Base-by-base conservation (phyloP, 345 rosid species). In the Melaleuca alternifolia region DNA sequence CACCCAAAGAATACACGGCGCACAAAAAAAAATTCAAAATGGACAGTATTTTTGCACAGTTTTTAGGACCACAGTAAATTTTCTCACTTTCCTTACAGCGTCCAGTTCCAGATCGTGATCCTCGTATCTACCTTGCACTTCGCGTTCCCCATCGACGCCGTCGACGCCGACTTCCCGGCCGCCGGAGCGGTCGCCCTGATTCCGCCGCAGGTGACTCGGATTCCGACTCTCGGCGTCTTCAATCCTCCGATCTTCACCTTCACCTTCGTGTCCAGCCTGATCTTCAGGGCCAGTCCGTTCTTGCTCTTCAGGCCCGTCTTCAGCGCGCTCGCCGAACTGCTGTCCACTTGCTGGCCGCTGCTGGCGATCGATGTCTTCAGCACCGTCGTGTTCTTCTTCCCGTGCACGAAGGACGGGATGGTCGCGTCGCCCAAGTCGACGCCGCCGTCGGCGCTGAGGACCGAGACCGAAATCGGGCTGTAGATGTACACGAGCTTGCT, bases 81-180 rank as follows among this genome's bases (percentile, higher is more conserved):
- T 86, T 30, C 1, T n/a, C 8, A 13, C 50, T 50, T 41, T 41
- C 20, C 13, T 83, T 87, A 87, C 3, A 92, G 28, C 71, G 89
- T 90, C 93, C 92, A 92, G 76, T 94, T 96, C 99, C 98, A 97
- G 91, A 97, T 93, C 96, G 94, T 97, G 90, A 96, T 77, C 87
- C 94, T 93, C 83, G 92, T 86, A 85, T 97, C 98, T 86, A 93
- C 98, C 93, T 95, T 93, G 90, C 99, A 97, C 76, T 92, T 93
- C 7, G 90, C 96, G 41, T 91, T 89, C 48, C 93, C 86, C 11
- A 93, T 93, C 51, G 92, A 89, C 24, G 93, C 98, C 37, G 91
- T 83, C 6, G 95, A 87, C 48, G 98, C 89, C 53, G 86, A 85
- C 83, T 93, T 93, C 84, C 99, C 98, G 82, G 77, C 41, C 1